Conservation (phyloP, 2,329 filamentous ascomycete genomes). For the Lachnellula occidentalis region DNA sequence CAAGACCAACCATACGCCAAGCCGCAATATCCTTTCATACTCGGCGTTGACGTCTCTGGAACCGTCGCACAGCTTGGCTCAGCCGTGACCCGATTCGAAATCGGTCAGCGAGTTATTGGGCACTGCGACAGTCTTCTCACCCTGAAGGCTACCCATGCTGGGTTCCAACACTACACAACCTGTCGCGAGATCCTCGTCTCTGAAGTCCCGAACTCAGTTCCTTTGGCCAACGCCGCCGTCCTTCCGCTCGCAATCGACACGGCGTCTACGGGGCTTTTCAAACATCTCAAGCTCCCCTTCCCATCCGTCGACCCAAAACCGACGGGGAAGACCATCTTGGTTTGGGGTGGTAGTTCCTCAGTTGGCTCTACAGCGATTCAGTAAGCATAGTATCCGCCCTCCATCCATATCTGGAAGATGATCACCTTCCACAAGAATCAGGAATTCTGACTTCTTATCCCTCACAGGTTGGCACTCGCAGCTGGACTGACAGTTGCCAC, state of each 20-base stretch:
- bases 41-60: slow-evolving; percentile 27
- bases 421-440: neutral
- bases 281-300: slow-evolving; percentile 10
- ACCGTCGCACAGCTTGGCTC: slow-evolving; percentile 35
- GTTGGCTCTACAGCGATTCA: slow-evolving; percentile 20
- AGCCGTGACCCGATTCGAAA: slow-evolving; percentile 39
- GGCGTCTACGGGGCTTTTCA: slow-evolving; percentile 31
- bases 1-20: slow-evolving; percentile 13
- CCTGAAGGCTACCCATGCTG: slow-evolving; percentile 22
- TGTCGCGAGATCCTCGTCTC: slow-evolving; percentile 23
- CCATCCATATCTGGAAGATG: neutral
- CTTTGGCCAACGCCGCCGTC: slow-evolving; percentile 31
- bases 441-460: too few species aligned
- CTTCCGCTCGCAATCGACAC: slow-evolving; percentile 33
- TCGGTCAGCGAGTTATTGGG: slow-evolving; percentile 28
- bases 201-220: slow-evolving; percentile 29
- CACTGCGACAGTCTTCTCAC: slow-evolving; percentile 23
- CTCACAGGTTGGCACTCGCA: slow-evolving; percentile 10
- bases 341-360: slow-evolving; percentile 24
- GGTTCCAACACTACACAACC: slow-evolving; percentile 31
- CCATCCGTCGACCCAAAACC: slow-evolving; percentile 10
- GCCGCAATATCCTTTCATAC: slow-evolving; percentile 18
- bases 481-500: slow-evolving; percentile 38
- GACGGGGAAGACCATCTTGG: slow-evolving; percentile 17
- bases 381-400: neutral